Conservation (phyloP, 176 grass and related monocot species). For the Raddia distichophylla region DNA sequence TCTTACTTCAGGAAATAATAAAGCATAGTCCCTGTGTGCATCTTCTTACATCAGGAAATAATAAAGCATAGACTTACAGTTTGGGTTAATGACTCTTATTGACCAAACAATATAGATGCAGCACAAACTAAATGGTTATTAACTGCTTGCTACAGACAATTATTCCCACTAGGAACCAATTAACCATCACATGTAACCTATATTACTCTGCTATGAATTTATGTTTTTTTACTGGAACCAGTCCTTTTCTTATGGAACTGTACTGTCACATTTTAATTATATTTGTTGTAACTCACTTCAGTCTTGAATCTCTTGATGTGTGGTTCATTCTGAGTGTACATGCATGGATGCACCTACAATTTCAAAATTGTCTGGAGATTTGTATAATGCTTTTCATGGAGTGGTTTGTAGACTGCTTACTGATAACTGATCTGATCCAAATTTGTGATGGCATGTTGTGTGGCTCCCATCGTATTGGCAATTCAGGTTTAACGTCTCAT, state of each 20-base stretch:
- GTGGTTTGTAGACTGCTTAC: neutral
- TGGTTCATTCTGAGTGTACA: slow-evolving; percentile 18
- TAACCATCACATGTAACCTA: neutral
- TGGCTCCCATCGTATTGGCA: neutral
- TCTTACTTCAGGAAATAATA: slow-evolving; percentile 66
- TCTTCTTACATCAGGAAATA: slow-evolving; percentile 73
- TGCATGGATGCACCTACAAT: neutral
- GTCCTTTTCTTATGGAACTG: neutral
- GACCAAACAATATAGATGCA: slow-evolving; percentile 18
- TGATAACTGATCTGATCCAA: slow-evolving; percentile 1
- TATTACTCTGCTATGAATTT: neutral
- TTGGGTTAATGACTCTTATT: slow-evolving; percentile 16
- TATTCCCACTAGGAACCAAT: neutral
- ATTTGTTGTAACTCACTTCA: neutral
- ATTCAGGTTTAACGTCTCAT: slow-evolving; percentile 18
- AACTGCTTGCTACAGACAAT: neutral
- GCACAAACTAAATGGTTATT: slow-evolving; percentile 28
- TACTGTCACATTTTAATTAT: slow-evolving; percentile 2
- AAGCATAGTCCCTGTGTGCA: slow-evolving; percentile 44
- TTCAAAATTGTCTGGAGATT: neutral
- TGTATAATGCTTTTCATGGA: neutral
- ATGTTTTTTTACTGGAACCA: neutral
- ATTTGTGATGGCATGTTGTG: slow-evolving; percentile 3
- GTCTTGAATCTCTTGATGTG: neutral
- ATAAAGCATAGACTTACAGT: neutral